Evolutionary conservation across 2,329 filamentous ascomycete species (phyloP).

Genomic region (Chaetomium sp.): DNA sequence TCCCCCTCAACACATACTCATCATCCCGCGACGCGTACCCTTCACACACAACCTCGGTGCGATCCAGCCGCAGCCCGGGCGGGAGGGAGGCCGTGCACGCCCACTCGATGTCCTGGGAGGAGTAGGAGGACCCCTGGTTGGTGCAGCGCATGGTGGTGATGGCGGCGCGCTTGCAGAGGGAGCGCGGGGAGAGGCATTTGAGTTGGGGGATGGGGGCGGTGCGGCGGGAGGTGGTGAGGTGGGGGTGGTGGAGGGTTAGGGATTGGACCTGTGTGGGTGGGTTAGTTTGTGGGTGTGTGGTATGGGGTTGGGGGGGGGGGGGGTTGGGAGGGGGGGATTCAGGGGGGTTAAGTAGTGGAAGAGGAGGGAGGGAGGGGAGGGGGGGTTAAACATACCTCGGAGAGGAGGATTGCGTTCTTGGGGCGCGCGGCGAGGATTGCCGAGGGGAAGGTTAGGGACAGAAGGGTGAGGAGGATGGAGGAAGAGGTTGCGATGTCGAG

Average conservation of each 20-base stretch:
- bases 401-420: slow-evolving; percentile 59
- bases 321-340: neutral
- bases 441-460: slow-evolving; percentile 13
- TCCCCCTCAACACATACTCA: slow-evolving; percentile 84
- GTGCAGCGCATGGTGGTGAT: slow-evolving; percentile 86
- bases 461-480: slow-evolving; percentile 11
- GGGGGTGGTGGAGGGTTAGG: neutral
- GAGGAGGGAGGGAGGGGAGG: neutral
- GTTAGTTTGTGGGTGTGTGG: neutral
- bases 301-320: neutral
- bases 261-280: neutral
- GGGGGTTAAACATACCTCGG: slow-evolving; percentile 55
- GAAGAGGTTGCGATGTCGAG: neutral
- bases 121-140: slow-evolving; percentile 81
- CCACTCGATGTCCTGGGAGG: slow-evolving; percentile 83
- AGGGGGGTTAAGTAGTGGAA: no score
- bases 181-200: slow-evolving; percentile 68
- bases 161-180: slow-evolving; percentile 66
- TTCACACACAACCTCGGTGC: slow-evolving; percentile 90
- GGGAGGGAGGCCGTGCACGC: slow-evolving; percentile 70
- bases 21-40: slow-evolving; percentile 79
- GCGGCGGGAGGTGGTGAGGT: neutral
- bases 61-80: slow-evolving; percentile 68
- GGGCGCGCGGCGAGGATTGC: slow-evolving; percentile 38
- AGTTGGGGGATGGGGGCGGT: slow-evolving; percentile 52